Evolutionary conservation across 1,284 basidiomycete genomes (phyloP).

Genomic region (Ustilago bromivora): DNA sequence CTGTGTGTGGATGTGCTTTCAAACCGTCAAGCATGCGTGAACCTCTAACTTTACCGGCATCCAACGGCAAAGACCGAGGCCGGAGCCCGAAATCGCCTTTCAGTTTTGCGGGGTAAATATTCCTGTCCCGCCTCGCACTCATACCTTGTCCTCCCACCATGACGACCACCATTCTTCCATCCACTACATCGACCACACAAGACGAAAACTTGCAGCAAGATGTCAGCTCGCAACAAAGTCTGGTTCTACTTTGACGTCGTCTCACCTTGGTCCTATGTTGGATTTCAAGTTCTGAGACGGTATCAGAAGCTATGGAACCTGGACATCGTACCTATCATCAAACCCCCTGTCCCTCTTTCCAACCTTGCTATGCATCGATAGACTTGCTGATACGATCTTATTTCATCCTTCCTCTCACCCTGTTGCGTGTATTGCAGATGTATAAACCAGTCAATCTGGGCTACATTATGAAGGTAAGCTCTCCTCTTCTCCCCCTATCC

Average conservation of each 20-base stretch:
- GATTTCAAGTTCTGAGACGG: slow-evolving; percentile 53
- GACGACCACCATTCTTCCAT: not conserved
- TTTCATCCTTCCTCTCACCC: no score
- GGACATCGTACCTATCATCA: slow-evolving; percentile 34
- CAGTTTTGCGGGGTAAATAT: slow-evolving; percentile 25
- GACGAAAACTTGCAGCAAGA: not conserved
- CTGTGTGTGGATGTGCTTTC: not conserved
- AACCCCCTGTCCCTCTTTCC: not conserved
- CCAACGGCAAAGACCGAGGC: not conserved
- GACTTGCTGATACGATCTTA: no score
- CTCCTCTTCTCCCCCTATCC: not conserved
- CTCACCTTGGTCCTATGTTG: slow-evolving; percentile 65
- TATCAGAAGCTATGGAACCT: slow-evolving; percentile 60
- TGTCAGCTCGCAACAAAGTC: slow-evolving; percentile 48
- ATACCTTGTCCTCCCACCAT: not conserved
- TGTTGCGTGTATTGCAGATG: slow-evolving; percentile 10
- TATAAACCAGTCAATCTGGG: slow-evolving; percentile 60
- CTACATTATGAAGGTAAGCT: slow-evolving; percentile 64
- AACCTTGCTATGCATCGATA: no score
- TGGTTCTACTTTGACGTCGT: slow-evolving; percentile 65
- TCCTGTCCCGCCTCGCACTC: not conserved
- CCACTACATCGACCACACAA: no score
- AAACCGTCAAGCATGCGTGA: not conserved
- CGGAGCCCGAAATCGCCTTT: slow-evolving; percentile 1
- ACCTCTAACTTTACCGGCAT: not conserved